phyloP scores from a whole-genome alignment of 306 rosid genomes.

The Quercus parvula region DNA sequence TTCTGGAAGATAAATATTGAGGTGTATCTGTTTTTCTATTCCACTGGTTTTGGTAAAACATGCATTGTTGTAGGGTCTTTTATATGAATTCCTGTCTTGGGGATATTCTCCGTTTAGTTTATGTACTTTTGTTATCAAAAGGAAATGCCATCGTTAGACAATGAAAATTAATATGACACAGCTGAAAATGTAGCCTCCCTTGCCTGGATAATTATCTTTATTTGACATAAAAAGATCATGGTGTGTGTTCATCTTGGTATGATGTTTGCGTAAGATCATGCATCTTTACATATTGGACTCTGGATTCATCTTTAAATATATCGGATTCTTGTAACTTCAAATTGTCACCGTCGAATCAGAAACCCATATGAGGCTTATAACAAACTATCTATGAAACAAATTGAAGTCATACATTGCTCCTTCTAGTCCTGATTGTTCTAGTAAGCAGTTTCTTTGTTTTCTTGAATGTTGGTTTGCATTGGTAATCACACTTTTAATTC shows the following conservation, averaged over 20 bases:
- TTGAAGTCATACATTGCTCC: too few relatives aligned
- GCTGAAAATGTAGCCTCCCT: background rate
- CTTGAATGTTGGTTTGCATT: background rate
- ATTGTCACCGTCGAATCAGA: background rate
- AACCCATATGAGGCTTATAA: background rate
- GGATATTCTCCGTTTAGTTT: background rate
- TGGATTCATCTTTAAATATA: background rate
- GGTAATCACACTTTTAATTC: background rate
- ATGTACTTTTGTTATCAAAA: background rate
- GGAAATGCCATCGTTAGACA: background rate
- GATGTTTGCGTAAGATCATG: background rate
- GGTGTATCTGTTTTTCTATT: background rate
- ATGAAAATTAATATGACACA: background rate
- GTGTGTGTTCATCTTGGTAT: background rate
- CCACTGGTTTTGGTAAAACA: background rate
- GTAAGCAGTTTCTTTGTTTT: background rate
- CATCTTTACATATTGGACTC: background rate
- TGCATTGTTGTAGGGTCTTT: background rate
- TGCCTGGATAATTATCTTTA: background rate
- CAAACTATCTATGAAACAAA: too few relatives aligned
- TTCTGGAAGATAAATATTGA: background rate
- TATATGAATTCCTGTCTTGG: background rate
- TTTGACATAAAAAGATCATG: conserved; percentile 1
- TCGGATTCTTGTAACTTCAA: too few relatives aligned
- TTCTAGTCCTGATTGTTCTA: conserved; percentile 1